Conservation (phyloP, 345 rosid species). For the Euphorbia lathyris region DNA sequence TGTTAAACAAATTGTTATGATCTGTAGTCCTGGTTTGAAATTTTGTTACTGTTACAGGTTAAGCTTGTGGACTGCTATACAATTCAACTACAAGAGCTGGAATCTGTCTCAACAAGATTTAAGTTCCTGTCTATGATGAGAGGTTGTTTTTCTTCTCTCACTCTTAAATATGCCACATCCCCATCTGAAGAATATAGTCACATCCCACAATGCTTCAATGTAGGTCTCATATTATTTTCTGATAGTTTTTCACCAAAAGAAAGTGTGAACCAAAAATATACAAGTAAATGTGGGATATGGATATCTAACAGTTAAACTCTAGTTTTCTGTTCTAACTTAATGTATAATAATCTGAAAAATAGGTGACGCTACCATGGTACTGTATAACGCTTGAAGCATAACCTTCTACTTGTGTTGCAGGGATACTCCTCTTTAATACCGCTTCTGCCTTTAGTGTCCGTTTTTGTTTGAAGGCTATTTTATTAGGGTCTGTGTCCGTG, state of each 20-base stretch:
- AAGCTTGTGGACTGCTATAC: conserved; percentile 83
- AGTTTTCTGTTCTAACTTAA: background rate
- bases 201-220: background rate
- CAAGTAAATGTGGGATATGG: background rate
- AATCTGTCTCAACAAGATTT: conserved; percentile 67
- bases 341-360: background rate
- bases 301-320: background rate
- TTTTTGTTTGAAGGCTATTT: too few relatives aligned
- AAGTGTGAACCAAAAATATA: too few relatives aligned
- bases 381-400: background rate
- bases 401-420: background rate
- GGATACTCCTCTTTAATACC: too few relatives aligned
- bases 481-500: too few relatives aligned
- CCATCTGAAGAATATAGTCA: background rate
- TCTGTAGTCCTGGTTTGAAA: background rate
- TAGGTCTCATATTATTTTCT: background rate
- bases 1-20: background rate
- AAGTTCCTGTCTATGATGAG: conserved; percentile 95
- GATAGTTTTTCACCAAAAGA: background rate
- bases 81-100: conserved; percentile 69
- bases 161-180: background rate
- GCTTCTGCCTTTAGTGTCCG: too few relatives aligned
- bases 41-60: conserved; percentile 44
- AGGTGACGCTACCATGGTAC: background rate
- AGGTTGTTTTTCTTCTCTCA: conserved; percentile 40